These are phyloP conservation scores for Vitis hybrid DNA, from an alignment of 177 flowering plant genomes.

Conservation along the genomic window DNA sequence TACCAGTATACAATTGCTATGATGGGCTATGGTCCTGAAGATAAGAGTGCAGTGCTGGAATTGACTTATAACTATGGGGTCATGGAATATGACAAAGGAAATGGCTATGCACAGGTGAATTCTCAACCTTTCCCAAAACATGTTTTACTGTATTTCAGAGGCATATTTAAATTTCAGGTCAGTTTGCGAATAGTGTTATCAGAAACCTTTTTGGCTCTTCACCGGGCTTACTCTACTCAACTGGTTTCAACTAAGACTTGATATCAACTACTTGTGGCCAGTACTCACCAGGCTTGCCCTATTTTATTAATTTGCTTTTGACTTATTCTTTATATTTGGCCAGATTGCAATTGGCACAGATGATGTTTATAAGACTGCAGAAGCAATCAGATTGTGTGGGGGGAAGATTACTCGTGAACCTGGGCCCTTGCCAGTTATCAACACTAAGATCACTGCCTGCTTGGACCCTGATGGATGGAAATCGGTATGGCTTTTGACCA, in stretches of 20 bases:
- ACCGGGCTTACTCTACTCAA: neutral
- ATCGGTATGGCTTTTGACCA: constrained; percentile 45
- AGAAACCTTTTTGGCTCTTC: neutral
- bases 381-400: constrained; percentile 63
- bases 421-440: constrained; percentile 88
- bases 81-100: constrained; percentile 45
- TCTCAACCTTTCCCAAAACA: neutral
- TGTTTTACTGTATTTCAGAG: too few species aligned
- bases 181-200: neutral
- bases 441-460: constrained; percentile 87
- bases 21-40: constrained; percentile 52
- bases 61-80: constrained; percentile 46
- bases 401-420: constrained; percentile 83
- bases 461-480: constrained; percentile 98
- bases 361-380: constrained; percentile 90
- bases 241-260: neutral
- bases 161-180: too few species aligned
- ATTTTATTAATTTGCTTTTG: neutral
- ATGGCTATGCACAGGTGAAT: constrained; percentile 45
- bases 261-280: too few species aligned
- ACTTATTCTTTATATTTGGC: constrained; percentile 10
- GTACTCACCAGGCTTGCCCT: too few species aligned
- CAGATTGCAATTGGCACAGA: constrained; percentile 94
- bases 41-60: constrained; percentile 37
- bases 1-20: constrained; percentile 37